Evolutionary conservation across 352 stramenopile genomes (phyloP), one percentile per base, ranked within the genome.

Genomic region (Phytopythium cucurbitacearum): DNA sequence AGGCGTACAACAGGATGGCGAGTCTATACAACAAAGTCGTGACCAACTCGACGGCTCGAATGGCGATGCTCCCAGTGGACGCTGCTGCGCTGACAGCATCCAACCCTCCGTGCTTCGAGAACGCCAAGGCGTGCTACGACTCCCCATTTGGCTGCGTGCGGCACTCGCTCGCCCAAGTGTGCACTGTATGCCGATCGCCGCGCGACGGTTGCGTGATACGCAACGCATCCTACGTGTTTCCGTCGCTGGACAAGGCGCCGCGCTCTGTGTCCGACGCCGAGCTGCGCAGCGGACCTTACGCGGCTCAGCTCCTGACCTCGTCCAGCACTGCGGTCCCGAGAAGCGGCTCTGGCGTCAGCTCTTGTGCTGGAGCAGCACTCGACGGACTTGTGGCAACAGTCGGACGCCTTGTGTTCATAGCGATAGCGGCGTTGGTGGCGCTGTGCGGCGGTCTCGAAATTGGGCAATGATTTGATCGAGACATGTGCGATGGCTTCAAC

Each of bases 81-180:
- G 43, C 86, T 13, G 55, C 68, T 10, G 53, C 53, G 1, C 32
- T 90, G 39, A 68, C 69, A 4, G 59, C 67, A 1, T 43, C 57
- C 16, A 89, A 90, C 49, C 80, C 80, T 36, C 65, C 70, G 40
- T 90, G 80, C 57, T 82, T 85, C 43, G 42, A 73, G 42, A 88
- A 90, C 63, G 64, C 65, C 15, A 66, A 77, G 46, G 45, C 53
- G 6, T 89, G 79, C 57, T 81, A 74, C 48, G 59, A 85, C 15
- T 53, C 76, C 2, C 41, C 60, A 34, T 85, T 75, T 38, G 79
- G 79, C 35, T 90, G 79, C 48, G 43, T 57, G 39, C 67, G 74
- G 34, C 70, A 82, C 51, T 82, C 76, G 44, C 85, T 85, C 54
- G 74, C 70, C 5, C 79, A 88, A 47, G 76, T 87, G 13, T 90